phyloP scores from a whole-genome alignment of 139 green algal genomes.

The Tetradesmus obliquus region DNA sequence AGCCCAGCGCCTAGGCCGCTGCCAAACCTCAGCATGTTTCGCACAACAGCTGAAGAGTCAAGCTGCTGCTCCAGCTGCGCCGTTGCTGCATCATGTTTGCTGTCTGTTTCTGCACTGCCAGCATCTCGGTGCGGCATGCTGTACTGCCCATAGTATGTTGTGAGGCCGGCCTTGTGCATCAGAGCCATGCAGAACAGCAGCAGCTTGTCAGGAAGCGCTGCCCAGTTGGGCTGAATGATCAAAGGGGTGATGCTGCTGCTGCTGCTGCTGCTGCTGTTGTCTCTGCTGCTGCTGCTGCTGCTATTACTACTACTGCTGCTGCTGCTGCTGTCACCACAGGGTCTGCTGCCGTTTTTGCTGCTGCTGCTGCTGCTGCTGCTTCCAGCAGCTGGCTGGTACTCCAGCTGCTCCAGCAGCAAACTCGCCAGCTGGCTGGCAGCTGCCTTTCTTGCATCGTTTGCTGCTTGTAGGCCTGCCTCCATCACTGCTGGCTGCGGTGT shows the following conservation, averaged over 20 bases:
- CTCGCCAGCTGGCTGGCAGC: background rate
- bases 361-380: background rate
- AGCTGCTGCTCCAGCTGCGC: background rate
- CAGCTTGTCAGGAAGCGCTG: background rate
- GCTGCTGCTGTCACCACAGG: too few species aligned
- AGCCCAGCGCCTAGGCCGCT: background rate
- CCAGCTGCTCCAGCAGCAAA: background rate
- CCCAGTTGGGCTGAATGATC: background rate
- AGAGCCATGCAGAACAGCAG: background rate
- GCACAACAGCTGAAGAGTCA: background rate
- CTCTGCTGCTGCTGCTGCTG: background rate
- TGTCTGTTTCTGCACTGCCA: background rate
- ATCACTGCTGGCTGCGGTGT: background rate
- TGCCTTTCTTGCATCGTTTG: background rate
- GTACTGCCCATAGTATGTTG: background rate
- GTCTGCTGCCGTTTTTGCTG: background rate
- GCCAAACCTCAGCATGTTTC: background rate
- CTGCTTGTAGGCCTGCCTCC: background rate
- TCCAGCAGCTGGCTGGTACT: background rate
- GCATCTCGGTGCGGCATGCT: background rate
- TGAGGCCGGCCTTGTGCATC: background rate
- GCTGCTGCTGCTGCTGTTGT: background rate
- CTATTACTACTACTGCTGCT: background rate
- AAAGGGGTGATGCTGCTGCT: background rate
- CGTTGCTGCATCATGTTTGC: background rate